Conservation (phyloP, 1,284 basidiomycete genomes). For the Fomitopsis pinicola region DNA sequence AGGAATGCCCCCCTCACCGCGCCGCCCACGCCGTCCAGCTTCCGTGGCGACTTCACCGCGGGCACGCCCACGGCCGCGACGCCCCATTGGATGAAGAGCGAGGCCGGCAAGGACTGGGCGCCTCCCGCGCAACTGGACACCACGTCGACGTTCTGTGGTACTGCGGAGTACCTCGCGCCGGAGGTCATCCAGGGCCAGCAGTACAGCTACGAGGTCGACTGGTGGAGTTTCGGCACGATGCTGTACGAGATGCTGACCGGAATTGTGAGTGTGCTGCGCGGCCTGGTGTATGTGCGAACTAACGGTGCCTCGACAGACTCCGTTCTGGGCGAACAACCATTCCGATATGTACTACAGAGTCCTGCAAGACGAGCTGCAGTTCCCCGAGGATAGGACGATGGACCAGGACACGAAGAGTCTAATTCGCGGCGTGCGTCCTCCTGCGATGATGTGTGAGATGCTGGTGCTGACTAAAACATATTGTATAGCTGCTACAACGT, state of each 20-base stretch:
- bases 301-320: slow-evolving; percentile 55
- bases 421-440: slow-evolving; percentile 77
- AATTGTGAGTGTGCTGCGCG: slow-evolving; percentile 54
- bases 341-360: slow-evolving; percentile 93
- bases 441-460: background rate
- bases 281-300: slow-evolving; percentile 14
- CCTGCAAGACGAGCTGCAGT: slow-evolving; percentile 82
- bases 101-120: slow-evolving; percentile 53
- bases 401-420: slow-evolving; percentile 95
- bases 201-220: slow-evolving; percentile 94
- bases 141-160: slow-evolving; percentile 86
- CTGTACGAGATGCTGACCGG: slow-evolving; percentile 92
- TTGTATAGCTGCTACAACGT: slow-evolving; percentile 76
- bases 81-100: slow-evolving; percentile 71
- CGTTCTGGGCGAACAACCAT: slow-evolving; percentile 92
- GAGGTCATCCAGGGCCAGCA: slow-evolving; percentile 90
- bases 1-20: slow-evolving; percentile 40
- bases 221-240: slow-evolving; percentile 98
- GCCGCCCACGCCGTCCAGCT: slow-evolving; percentile 53
- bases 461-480: slow-evolving; percentile 7
- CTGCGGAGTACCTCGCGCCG: slow-evolving; percentile 91
- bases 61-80: slow-evolving; percentile 41
- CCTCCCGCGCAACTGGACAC: slow-evolving; percentile 51
- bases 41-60: slow-evolving; percentile 47
- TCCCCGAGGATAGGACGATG: slow-evolving; percentile 86